Conservation (phyloP, 1,284 basidiomycete species). For the Ceratobasidium sp. region DNA sequence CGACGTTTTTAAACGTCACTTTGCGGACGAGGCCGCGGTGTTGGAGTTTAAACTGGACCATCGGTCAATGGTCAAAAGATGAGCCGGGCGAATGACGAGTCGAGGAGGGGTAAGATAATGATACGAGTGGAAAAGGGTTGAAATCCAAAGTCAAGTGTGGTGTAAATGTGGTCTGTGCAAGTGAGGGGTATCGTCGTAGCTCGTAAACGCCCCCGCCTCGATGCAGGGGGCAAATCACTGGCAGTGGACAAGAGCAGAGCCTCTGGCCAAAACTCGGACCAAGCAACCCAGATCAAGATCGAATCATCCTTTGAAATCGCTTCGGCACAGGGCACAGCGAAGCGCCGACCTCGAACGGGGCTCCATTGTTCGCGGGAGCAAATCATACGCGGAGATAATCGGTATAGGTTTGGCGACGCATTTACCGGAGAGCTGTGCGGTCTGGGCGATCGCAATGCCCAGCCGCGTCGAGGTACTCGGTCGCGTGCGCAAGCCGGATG, state of each 20-base stretch:
- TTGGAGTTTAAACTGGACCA: constrained; percentile 33
- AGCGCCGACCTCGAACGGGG: not conserved
- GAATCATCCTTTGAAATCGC: constrained; percentile 31
- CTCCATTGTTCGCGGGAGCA: not conserved
- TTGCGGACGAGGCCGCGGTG: constrained; percentile 35
- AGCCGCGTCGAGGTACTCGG: no score
- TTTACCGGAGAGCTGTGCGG: no score
- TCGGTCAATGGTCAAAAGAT: constrained; percentile 2
- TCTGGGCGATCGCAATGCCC: no score
- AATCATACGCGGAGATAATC: not conserved
- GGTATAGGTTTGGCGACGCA: not conserved
- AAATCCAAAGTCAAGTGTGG: no score
- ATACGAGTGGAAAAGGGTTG: no score
- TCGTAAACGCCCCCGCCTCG: not conserved
- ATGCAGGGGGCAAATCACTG: not conserved
- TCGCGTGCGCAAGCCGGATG: no score
- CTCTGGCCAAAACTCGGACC: not conserved
- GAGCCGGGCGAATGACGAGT: no score
- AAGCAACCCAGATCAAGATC: constrained; percentile 18
- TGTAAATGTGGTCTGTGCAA: no score
- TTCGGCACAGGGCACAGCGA: constrained; percentile 13
- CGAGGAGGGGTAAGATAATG: no score
- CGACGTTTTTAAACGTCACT: constrained; percentile 31
- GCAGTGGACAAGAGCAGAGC: constrained; percentile 2
- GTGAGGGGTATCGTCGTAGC: not conserved